Conservation (phyloP, 1,139 yeast genomes). For the Hanseniaspora uvarum region DNA sequence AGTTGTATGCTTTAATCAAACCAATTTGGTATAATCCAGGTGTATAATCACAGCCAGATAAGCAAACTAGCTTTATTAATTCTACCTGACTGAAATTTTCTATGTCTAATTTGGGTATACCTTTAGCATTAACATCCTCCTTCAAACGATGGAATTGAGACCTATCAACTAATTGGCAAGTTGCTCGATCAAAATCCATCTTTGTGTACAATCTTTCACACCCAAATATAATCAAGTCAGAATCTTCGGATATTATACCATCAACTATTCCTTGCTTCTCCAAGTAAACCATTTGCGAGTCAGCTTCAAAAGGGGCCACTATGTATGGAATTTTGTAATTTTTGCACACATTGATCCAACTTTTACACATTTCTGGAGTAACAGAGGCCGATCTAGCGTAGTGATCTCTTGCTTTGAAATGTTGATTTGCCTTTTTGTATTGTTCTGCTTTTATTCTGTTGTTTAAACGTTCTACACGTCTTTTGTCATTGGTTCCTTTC, state of each 20-base stretch:
- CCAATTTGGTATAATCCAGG: conserved; percentile 79
- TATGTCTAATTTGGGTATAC: conserved; percentile 37
- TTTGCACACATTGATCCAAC: conserved; percentile 64
- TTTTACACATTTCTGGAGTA: conserved; percentile 83
- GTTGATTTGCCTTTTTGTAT: conserved; percentile 43
- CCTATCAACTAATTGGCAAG: conserved; percentile 55
- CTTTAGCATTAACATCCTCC: conserved; percentile 4
- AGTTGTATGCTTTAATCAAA: conserved; percentile 58
- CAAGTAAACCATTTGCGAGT: conserved; percentile 87
- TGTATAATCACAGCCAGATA: conserved; percentile 94
- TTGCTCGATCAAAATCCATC: conserved; percentile 59
- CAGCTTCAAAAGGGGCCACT: conserved; percentile 98
- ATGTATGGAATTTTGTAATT: conserved; percentile 52
- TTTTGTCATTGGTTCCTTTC: conserved; percentile 56
- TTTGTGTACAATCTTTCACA: conserved; percentile 69
- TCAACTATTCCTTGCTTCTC: conserved; percentile 67
- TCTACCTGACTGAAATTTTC: conserved; percentile 45
- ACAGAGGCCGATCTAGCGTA: conserved; percentile 77
- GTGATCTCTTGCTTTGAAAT: conserved; percentile 51
- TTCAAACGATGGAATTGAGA: conserved; percentile 40
- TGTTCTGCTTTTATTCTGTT: conserved; percentile 49
- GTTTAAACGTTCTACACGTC: conserved; percentile 47
- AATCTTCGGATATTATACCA: conserved; percentile 87
- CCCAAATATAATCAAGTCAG: conserved; percentile 86
- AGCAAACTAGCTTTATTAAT: conserved; percentile 65